phyloP scores from a whole-genome alignment of 1,284 basidiomycete genomes.

The Anthracocystis panici-leucophaei region DNA sequence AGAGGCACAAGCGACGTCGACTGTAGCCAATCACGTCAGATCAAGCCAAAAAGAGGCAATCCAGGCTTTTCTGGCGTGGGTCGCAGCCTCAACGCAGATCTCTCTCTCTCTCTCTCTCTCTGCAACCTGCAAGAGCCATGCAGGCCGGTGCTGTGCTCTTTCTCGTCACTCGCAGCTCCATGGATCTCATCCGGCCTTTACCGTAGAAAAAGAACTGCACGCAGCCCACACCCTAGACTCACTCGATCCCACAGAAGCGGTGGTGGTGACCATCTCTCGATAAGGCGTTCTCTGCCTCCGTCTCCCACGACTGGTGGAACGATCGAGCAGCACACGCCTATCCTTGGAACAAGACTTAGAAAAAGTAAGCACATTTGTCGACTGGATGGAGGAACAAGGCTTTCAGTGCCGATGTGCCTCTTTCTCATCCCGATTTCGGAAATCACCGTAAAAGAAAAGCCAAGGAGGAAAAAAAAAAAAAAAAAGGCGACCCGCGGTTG shows the following conservation, averaged over 20 bases:
- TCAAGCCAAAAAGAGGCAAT: constrained; percentile 35
- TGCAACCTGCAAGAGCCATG: background rate
- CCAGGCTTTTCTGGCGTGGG: constrained; percentile 3
- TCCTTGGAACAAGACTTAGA: background rate
- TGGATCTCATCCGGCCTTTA: constrained; percentile 3
- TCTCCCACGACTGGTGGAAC: too few species aligned
- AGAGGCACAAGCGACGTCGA: background rate
- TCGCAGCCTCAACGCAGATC: background rate
- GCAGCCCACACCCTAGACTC: too few species aligned
- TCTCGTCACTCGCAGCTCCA: background rate
- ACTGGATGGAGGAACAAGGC: background rate
- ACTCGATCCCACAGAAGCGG: too few species aligned
- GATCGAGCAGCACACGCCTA: too few species aligned
- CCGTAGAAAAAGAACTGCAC: too few species aligned
- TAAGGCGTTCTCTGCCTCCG: too few species aligned
- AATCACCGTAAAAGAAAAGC: background rate
- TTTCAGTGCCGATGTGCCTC: background rate
- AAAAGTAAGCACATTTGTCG: background rate
- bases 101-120: background rate
- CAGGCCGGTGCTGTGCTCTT: background rate
- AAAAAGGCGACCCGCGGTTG: background rate
- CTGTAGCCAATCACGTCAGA: constrained; percentile 42
- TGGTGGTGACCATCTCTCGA: too few species aligned
- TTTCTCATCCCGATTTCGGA: constrained; percentile 1
- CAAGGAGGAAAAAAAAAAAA: background rate